phyloP scores from a whole-genome alignment of 2,329 filamentous ascomycete genomes.

The Alternaria infectoria region DNA sequence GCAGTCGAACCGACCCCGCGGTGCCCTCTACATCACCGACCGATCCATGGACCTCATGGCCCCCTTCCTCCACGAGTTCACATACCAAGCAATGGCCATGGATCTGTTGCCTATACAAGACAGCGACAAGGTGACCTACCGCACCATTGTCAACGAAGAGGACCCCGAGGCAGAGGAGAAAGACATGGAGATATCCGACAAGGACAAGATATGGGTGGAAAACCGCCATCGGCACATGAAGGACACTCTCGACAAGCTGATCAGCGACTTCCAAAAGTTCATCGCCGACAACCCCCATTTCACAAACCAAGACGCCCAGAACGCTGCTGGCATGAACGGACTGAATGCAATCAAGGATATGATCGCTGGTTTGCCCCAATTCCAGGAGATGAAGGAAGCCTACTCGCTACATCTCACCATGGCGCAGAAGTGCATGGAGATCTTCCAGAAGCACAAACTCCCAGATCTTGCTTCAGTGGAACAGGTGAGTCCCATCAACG shows the following conservation, averaged over 20 bases:
- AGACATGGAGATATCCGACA: constrained; percentile 88
- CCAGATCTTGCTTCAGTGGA: constrained; percentile 87
- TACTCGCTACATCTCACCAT: constrained; percentile 95
- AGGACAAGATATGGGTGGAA: constrained; percentile 93
- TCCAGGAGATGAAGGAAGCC: constrained; percentile 92
- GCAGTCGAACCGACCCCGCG: constrained; percentile 76
- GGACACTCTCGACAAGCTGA: constrained; percentile 92
- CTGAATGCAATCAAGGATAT: constrained; percentile 96
- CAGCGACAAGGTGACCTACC: constrained; percentile 85
- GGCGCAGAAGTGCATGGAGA: constrained; percentile 96
- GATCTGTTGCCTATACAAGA: constrained; percentile 90
- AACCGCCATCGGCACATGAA: constrained; percentile 98
- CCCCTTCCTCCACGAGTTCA: constrained; percentile 92
- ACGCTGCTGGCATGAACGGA: constrained; percentile 78
- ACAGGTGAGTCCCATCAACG: constrained; percentile 60
- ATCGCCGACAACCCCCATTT: constrained; percentile 92
- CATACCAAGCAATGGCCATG: constrained; percentile 98
- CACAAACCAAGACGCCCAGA: constrained; percentile 72
- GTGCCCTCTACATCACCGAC: constrained; percentile 85
- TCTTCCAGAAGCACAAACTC: constrained; percentile 84
- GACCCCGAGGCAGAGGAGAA: constrained; percentile 75
- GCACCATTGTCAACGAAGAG: constrained; percentile 78
- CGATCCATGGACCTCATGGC: constrained; percentile 90
- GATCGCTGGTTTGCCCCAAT: constrained; percentile 92
- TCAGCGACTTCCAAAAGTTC: constrained; percentile 91